Evolutionary conservation across 1,284 basidiomycete species (phyloP).

Genomic region (Moniliella sp.): DNA sequence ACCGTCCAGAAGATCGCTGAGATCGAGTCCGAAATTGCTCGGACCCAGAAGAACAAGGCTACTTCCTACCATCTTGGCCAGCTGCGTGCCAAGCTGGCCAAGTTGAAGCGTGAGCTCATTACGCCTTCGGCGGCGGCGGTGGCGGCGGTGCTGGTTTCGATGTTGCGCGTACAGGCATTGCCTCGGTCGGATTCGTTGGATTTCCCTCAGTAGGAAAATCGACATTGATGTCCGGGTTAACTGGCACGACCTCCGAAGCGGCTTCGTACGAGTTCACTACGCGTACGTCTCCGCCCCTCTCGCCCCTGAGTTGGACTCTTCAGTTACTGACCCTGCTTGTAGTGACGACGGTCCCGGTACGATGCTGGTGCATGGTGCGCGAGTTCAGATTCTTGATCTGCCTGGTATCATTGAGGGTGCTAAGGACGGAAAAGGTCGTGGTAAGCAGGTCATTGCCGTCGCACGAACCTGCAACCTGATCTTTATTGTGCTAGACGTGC

Average conservation of each 20-base stretch:
- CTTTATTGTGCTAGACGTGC: slow-evolving; percentile 90
- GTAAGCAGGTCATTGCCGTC: slow-evolving; percentile 80
- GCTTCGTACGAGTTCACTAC: slow-evolving; percentile 94
- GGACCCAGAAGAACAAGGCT: slow-evolving; percentile 56
- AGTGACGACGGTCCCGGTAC: slow-evolving; percentile 69
- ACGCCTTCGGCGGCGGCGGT: slow-evolving; percentile 57
- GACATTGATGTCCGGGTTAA: slow-evolving; percentile 81
- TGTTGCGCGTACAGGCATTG: slow-evolving; percentile 82
- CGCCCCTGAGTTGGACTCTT: background rate
- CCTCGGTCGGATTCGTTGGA: slow-evolving; percentile 52
- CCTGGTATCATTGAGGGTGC: slow-evolving; percentile 96
- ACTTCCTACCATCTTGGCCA: slow-evolving; percentile 65
- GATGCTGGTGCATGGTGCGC: slow-evolving; percentile 75
- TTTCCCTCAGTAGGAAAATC: slow-evolving; percentile 47
- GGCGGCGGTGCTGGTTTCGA: slow-evolving; percentile 52
- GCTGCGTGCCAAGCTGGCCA: slow-evolving; percentile 92
- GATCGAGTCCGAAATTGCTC: slow-evolving; percentile 10
- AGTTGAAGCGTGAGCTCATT: slow-evolving; percentile 82
- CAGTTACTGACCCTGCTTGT: background rate
- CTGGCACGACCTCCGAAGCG: slow-evolving; percentile 88
- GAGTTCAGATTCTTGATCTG: slow-evolving; percentile 49
- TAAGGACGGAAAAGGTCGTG: slow-evolving; percentile 89
- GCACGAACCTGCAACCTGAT: slow-evolving; percentile 94
- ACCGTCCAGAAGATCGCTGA: slow-evolving; percentile 30
- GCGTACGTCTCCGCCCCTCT: slow-evolving; percentile 7